Conservation (phyloP, 352 stramenopile species). For the Globisporangium alternatum region DNA sequence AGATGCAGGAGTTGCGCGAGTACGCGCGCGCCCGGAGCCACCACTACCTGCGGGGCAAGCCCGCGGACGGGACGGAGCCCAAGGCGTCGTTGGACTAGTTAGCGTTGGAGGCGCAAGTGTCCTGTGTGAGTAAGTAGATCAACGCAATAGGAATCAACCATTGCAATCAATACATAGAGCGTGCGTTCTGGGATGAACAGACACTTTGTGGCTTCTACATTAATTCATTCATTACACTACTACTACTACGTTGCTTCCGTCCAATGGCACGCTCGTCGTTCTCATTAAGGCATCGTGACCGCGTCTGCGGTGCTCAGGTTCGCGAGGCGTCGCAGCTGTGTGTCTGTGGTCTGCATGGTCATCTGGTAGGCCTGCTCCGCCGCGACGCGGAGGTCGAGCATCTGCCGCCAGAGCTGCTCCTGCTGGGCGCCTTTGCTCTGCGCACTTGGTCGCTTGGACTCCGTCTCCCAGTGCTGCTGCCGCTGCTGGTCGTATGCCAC, state of each 20-base stretch:
- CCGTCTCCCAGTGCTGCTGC: background rate
- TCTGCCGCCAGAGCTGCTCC: constrained; percentile 12
- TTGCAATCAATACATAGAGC: constrained; percentile 4
- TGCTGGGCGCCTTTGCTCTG: background rate
- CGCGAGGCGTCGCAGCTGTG: background rate
- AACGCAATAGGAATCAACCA: background rate
- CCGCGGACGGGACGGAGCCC: background rate
- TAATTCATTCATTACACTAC: too few species aligned
- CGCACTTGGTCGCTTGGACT: background rate
- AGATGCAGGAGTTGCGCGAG: constrained; percentile 46
- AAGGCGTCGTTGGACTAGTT: background rate
- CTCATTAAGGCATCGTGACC: too few species aligned
- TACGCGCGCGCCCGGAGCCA: constrained; percentile 28
- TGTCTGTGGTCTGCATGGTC: constrained; percentile 8
- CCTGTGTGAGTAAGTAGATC: background rate
- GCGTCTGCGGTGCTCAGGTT: too few species aligned
- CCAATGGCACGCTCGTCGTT: too few species aligned
- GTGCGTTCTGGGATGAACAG: too few species aligned
- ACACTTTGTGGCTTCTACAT: too few species aligned
- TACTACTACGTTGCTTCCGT: too few species aligned
- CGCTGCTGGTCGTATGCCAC: background rate
- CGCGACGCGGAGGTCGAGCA: constrained; percentile 8
- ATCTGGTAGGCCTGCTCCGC: constrained; percentile 13
- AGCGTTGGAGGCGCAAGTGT: background rate
- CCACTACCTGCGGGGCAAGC: constrained; percentile 9